These are phyloP conservation scores for Leishmania tropica DNA, from an alignment of 208 protist species.

Conservation along the genomic window DNA sequence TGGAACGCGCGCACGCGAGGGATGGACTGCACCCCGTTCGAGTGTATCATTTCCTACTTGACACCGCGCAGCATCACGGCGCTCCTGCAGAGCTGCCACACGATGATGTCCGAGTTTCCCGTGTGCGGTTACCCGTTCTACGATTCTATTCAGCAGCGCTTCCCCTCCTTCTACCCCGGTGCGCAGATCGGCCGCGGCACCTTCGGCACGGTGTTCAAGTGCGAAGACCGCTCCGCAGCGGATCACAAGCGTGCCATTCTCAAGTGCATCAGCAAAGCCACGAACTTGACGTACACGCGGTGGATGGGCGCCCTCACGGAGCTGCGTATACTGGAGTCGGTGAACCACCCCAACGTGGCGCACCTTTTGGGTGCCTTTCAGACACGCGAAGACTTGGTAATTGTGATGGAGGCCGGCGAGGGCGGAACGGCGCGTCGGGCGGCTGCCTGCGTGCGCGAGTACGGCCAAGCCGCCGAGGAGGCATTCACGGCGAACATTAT, in stretches of 20 bases:
- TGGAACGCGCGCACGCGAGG: constrained; percentile 29
- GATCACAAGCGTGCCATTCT: constrained; percentile 50
- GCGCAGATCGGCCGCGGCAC: constrained; percentile 66
- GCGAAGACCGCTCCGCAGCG: constrained; percentile 49
- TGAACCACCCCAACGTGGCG: constrained; percentile 64
- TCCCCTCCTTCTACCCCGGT: constrained; percentile 69
- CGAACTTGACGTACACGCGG: constrained; percentile 29
- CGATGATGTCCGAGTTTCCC: constrained; percentile 55
- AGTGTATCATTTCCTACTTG: constrained; percentile 64
- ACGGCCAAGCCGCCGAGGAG: constrained; percentile 42
- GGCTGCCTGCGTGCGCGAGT: constrained; percentile 39
- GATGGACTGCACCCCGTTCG: constrained; percentile 39
- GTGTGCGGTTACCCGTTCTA: constrained; percentile 46
- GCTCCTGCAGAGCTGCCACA: constrained; percentile 70
- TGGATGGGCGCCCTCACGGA: constrained; percentile 65
- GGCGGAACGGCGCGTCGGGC: constrained; percentile 62
- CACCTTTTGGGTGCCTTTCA: constrained; percentile 72
- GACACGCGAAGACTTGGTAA: constrained; percentile 52
- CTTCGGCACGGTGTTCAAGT: constrained; percentile 79
- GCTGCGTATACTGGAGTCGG: constrained; percentile 44
- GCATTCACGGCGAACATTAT: constrained; percentile 67
- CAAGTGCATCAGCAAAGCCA: constrained; percentile 60
- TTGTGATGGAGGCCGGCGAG: constrained; percentile 81
- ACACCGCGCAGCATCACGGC: constrained; percentile 40
- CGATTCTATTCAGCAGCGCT: constrained; percentile 53